phyloP scores from a whole-genome alignment of 352 stramenopile species.

The Globisporangium alternatum region DNA sequence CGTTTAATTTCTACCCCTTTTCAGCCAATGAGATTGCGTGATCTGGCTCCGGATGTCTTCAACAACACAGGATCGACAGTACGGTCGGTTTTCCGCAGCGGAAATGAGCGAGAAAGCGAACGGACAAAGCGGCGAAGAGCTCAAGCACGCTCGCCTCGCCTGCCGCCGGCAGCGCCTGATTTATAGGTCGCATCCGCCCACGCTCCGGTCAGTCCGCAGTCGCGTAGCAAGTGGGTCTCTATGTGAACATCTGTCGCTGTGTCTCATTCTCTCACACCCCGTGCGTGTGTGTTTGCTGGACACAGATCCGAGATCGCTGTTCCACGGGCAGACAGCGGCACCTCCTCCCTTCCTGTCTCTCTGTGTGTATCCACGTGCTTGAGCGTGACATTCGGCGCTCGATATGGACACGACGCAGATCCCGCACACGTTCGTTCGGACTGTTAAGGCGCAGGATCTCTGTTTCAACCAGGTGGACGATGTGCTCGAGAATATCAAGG shows the following conservation, averaged over 20 bases:
- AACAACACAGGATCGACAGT: no score
- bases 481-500: conserved; percentile 66
- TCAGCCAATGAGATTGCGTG: not conserved
- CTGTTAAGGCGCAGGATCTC: conserved; percentile 76
- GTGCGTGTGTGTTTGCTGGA: conserved; percentile 2
- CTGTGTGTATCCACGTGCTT: not conserved
- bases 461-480: conserved; percentile 76
- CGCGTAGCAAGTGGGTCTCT: not conserved
- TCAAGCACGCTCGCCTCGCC: not conserved
- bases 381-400: not conserved
- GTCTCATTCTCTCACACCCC: not conserved
- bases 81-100: not conserved
- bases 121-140: conserved; percentile 14
- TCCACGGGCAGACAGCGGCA: not conserved
- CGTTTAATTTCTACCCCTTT: not conserved
- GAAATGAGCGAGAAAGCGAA: conserved; percentile 15
- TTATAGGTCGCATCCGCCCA: conserved; percentile 7
- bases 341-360: not conserved
- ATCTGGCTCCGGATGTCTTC: not conserved
- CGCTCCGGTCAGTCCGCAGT: not conserved
- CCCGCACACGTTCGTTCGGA: conserved; percentile 80
- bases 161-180: conserved; percentile 7
- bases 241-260: not conserved
- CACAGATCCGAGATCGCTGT: not conserved
- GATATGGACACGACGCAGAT: conserved; percentile 46